phyloP scores from a whole-genome alignment of 2,329 filamentous ascomycete genomes.

The Trichoderma sp. region DNA sequence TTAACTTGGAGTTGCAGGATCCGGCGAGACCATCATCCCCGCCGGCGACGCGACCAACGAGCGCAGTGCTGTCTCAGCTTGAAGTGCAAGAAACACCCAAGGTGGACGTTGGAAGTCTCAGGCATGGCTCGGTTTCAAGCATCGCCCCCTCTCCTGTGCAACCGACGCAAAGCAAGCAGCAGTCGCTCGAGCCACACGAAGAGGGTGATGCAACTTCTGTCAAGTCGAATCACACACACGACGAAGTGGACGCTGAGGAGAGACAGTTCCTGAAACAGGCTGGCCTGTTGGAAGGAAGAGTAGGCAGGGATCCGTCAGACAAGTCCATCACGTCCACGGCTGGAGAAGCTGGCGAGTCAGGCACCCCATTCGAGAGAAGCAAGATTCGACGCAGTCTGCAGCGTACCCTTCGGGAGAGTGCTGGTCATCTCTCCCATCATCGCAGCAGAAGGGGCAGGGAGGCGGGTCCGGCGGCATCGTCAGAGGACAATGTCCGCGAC shows the following conservation, averaged over 20 bases:
- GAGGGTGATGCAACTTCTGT: neutral
- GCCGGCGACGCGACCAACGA: slow-evolving; percentile 31
- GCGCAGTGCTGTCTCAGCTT: slow-evolving; percentile 24
- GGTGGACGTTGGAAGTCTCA: slow-evolving; percentile 26
- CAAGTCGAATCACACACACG: slow-evolving; percentile 28
- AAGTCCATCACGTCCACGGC: slow-evolving; percentile 36
- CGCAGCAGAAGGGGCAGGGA: slow-evolving; percentile 77
- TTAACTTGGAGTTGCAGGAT: slow-evolving; percentile 25
- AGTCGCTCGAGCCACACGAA: slow-evolving; percentile 23
- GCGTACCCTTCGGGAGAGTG: slow-evolving; percentile 81
- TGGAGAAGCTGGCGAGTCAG: slow-evolving; percentile 32
- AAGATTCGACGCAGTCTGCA: slow-evolving; percentile 84
- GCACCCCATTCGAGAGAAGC: slow-evolving; percentile 53
- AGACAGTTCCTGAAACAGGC: slow-evolving; percentile 65
- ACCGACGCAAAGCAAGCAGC: slow-evolving; percentile 24
- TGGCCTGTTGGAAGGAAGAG: slow-evolving; percentile 54
- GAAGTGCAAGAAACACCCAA: slow-evolving; percentile 27
- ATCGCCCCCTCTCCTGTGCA: slow-evolving; percentile 29
- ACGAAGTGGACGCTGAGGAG: slow-evolving; percentile 63
- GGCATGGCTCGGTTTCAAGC: slow-evolving; percentile 35
- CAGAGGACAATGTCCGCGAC: slow-evolving; percentile 47
- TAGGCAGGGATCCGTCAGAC: slow-evolving; percentile 32
- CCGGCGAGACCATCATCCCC: slow-evolving; percentile 31
- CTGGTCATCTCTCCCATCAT: slow-evolving; percentile 62
- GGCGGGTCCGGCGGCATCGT: slow-evolving; percentile 23